These are phyloP conservation scores for Aspergillus carlsbadensis DNA, from an alignment of 495 filamentous ascomycete genomes.

Conservation along the genomic window DNA sequence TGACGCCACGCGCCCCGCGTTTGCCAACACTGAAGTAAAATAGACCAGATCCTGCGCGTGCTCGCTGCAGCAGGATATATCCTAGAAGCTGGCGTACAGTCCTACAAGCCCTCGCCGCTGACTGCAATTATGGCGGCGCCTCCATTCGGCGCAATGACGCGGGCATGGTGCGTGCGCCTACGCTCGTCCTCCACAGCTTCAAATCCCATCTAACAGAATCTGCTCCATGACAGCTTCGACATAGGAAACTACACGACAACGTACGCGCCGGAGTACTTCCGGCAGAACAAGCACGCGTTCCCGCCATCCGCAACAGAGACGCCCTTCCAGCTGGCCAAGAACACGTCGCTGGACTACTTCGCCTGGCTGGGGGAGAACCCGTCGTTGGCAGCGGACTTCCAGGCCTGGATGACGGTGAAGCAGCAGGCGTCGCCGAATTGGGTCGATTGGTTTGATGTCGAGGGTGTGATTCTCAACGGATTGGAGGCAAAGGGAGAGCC, in stretches of 20 bases:
- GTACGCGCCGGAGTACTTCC: conserved; percentile 29
- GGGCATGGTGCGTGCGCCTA: conserved; percentile 19
- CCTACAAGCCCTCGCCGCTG: conserved; percentile 19
- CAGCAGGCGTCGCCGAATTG: conserved; percentile 25
- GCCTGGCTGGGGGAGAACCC: conserved; percentile 27
- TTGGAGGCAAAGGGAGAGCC: conserved; percentile 5
- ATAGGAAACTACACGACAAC: conserved; percentile 14
- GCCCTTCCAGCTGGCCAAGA: conserved; percentile 37
- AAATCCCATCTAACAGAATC: background rate
- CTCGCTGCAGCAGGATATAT: conserved; percentile 19
- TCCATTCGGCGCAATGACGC: conserved; percentile 14
- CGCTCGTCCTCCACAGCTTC: too few species aligned
- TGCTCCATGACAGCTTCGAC: conserved; percentile 17
- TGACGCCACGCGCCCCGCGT: background rate
- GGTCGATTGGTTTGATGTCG: conserved; percentile 32
- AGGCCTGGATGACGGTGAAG: conserved; percentile 28
- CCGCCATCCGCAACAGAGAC: conserved; percentile 28
- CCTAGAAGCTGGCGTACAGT: conserved; percentile 9
- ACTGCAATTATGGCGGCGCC: conserved; percentile 21
- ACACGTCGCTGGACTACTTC: conserved; percentile 32
- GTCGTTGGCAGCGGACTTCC: conserved; percentile 20
- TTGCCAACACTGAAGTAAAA: background rate
- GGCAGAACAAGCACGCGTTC: conserved; percentile 23
- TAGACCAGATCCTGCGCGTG: conserved; percentile 19
- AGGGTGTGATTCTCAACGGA: conserved; percentile 22